Evolutionary conservation across 2,329 filamentous ascomycete genomes (phyloP), one percentile per base, ranked within the genome.

Genomic region (Colletotrichum gloeosporioides): DNA sequence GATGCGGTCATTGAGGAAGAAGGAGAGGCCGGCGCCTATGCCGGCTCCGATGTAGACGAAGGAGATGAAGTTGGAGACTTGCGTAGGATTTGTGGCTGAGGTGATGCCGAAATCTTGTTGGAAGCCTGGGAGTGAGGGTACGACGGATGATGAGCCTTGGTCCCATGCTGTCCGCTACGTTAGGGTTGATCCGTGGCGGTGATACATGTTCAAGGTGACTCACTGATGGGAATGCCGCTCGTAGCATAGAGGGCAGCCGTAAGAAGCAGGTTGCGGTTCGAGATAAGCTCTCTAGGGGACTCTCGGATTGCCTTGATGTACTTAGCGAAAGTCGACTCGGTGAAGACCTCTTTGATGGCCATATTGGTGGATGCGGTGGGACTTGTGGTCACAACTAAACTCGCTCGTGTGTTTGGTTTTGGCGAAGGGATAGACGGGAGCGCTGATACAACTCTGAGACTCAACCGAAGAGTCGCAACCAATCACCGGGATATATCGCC

Each of bases 1-100:
- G 27, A 87, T 80, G 8, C 81, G 79, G 73, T 87, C 80, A 78
- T 86, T 89, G 87, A 86, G 73, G 78, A 86, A 84, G 79, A 85
- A 87, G 7, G 84, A 84, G 5, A 83, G 69, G 16, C 69, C 79
- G 3, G 84, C 59, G 32, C 77, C 71, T n/a, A 77, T 39, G 68
- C 64, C 70, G 22, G 57, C 69, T 8, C 77, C 77, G 13, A 86
- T 78, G 70, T 85, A 79, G 18, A 81, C 80, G 34, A 86, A 76
- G 6, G 85, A 86, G 55, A 87, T 80, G 74, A 84, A 85, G 68
- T 85, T 84, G 25, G 83, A 82, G 32, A 79, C 68, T 29, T 74
- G 67, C 0, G 32, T 62, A 3, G 79, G 68, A 49, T 79, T 73
- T 5, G 77, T 69, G 25, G 70, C 79, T 9, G 79, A 78, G 31